Evolutionary conservation across 345 rosid species (phyloP).

Genomic region (Lenwebbia sp.): DNA sequence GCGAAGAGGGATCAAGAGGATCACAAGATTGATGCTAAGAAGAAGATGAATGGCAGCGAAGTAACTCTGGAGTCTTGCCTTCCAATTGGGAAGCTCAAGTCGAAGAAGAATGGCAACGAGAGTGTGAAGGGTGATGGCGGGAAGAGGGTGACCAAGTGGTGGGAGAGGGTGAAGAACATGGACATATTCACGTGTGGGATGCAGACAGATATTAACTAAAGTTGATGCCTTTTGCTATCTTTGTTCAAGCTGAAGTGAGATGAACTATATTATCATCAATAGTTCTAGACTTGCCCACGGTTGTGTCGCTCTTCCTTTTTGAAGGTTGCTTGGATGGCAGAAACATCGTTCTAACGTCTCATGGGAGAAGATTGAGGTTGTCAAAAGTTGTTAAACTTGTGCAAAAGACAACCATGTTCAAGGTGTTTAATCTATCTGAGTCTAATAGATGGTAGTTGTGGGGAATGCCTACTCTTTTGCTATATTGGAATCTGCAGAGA

Average conservation of each 20-base stretch:
- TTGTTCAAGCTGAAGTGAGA: not conserved
- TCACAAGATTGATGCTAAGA: not conserved
- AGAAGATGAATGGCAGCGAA: not conserved
- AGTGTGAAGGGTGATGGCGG: not conserved
- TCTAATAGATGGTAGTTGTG: not conserved
- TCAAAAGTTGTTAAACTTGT: not conserved
- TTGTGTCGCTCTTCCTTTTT: not conserved
- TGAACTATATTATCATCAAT: no score
- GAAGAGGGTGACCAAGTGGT: slow-evolving; percentile 9
- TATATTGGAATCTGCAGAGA: not conserved
- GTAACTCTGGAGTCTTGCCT: slow-evolving; percentile 3
- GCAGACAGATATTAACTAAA: not conserved
- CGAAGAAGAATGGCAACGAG: not conserved
- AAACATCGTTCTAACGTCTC: not conserved
- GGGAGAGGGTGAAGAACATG: slow-evolving; percentile 28
- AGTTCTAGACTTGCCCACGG: not conserved
- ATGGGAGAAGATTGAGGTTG: not conserved
- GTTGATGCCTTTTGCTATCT: not conserved
- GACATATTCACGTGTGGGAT: slow-evolving; percentile 16
- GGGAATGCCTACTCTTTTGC: not conserved
- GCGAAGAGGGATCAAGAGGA: not conserved
- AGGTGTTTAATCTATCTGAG: not conserved
- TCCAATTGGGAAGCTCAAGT: slow-evolving; percentile 3
- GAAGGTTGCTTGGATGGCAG: not conserved
- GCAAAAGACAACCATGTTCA: not conserved